Evolutionary conservation across 1,139 yeast genomes (phyloP), one percentile per base, ranked within the genome.

Genomic region (Kodamaea ohmeri): DNA sequence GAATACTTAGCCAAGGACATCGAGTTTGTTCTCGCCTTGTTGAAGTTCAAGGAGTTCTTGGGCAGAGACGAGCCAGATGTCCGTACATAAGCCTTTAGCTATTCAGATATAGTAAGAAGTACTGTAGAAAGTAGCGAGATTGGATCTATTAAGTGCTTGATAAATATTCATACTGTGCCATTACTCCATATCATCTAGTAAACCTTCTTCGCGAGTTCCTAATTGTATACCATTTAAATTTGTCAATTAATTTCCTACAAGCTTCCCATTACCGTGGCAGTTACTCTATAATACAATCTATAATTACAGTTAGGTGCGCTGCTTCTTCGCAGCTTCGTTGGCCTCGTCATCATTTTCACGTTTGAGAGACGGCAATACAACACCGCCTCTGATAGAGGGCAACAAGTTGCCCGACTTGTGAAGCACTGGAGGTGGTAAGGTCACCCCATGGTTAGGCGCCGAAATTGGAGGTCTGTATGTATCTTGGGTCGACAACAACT

Each of bases 51-150:
- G 56, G 78, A 86, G 53, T 77, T 67, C 53, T 76, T 90, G 51
- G 95, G 94, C 45, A 84, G 85, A 50, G 88, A 78, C 27, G 83
- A 79, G 58, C 98, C 98, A 25, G 92, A 87, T 56, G 98, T 92
- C 40, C 80, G 75, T 57, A 90, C 98, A 9, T 40, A 38, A 21
- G 28, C 7, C 6, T 15, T 26, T 25, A 25, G 18, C 9, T 13
- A 24, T 6, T 20, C 6, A 20, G 22, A 20, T 16, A 14, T 12
- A 15, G n/a, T 32, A 4, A 24, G 17, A 11, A 20, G 21, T 21
- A 12, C 16, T 17, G 22, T 20, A n/a, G 12, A 12, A 29, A 17
- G 21, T 29, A n/a, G n/a, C n/a, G n/a, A n/a, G n/a, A n/a, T n/a
- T n/a, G n/a, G n/a, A n/a, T n/a, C n/a, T n/a, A n/a, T n/a, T n/a